phyloP scores from a whole-genome alignment of 352 stramenopile species.

The Stramenopiles sp. region DNA sequence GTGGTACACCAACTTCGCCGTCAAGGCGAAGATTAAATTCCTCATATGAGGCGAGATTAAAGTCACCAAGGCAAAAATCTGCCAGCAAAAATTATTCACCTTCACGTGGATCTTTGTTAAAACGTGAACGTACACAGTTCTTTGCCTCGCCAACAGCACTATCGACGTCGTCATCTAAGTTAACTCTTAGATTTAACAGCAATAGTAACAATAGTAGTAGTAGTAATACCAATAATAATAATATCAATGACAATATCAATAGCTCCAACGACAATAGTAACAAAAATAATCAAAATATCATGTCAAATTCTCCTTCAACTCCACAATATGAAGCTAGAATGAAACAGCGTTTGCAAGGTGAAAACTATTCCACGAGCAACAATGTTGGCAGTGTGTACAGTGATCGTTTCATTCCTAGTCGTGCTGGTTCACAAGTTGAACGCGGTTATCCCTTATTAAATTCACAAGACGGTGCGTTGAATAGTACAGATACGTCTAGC shows the following conservation, averaged over 20 bases:
- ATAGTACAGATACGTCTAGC: no score
- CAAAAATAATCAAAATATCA: no score
- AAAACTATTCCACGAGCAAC: background rate
- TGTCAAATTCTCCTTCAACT: background rate
- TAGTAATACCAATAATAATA: no score
- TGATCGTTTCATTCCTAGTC: slow-evolving; percentile 55
- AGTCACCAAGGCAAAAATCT: background rate
- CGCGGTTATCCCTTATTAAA: slow-evolving; percentile 33
- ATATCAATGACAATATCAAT: no score
- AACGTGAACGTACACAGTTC: background rate
- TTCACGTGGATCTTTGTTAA: background rate
- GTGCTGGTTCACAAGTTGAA: slow-evolving; percentile 42
- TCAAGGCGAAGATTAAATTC: background rate
- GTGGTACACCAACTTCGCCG: no score
- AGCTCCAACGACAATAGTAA: no score
- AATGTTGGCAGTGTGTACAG: slow-evolving; percentile 57
- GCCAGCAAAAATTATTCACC: no score
- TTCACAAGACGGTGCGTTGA: background rate
- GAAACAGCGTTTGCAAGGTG: background rate
- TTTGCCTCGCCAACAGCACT: background rate
- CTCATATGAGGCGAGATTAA: background rate
- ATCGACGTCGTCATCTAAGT: background rate
- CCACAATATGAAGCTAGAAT: background rate
- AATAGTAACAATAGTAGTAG: no score
- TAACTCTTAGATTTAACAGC: no score